These are phyloP conservation scores for Lactifluus volemus DNA, from an alignment of 768 basidiomycete genomes.

Conservation along the genomic window DNA sequence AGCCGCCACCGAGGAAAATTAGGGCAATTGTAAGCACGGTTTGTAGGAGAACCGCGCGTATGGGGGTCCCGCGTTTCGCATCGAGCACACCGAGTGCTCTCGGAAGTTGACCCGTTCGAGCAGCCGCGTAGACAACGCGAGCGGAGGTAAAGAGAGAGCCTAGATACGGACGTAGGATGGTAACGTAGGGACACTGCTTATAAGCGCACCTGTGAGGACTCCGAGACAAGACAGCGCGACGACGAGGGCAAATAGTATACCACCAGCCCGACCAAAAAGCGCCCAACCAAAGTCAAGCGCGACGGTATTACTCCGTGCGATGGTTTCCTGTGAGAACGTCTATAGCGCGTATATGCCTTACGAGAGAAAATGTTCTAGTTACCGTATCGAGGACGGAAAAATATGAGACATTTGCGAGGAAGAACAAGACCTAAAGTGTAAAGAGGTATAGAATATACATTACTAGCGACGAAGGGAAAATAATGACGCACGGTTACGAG, in stretches of 20 bases:
- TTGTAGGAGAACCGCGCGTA: neutral
- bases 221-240: slow-evolving; percentile 1
- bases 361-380: neutral
- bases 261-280: slow-evolving; percentile 5
- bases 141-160: neutral
- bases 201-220: neutral
- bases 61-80: neutral
- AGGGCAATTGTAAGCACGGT: neutral
- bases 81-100: neutral
- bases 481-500: neutral
- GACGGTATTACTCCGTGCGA: slow-evolving; percentile 3
- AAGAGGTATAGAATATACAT: too few relatives aligned
- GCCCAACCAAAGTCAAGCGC: slow-evolving; percentile 9
- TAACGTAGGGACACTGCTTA: neutral
- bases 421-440: neutral
- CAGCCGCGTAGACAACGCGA: slow-evolving; percentile 3
- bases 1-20: slow-evolving; percentile 1
- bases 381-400: slow-evolving; percentile 8
- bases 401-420: slow-evolving; percentile 4
- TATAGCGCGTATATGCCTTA: neutral
- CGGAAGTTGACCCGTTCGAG: neutral
- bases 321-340: neutral
- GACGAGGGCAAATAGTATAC: slow-evolving; percentile 1
- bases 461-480: too few relatives aligned
- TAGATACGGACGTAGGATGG: neutral